A percentile compares a stretch with the other conserved stretches of the same genome.
Conservation (phyloP, 257 asterid species). For the Mentha longifolia region DNA sequence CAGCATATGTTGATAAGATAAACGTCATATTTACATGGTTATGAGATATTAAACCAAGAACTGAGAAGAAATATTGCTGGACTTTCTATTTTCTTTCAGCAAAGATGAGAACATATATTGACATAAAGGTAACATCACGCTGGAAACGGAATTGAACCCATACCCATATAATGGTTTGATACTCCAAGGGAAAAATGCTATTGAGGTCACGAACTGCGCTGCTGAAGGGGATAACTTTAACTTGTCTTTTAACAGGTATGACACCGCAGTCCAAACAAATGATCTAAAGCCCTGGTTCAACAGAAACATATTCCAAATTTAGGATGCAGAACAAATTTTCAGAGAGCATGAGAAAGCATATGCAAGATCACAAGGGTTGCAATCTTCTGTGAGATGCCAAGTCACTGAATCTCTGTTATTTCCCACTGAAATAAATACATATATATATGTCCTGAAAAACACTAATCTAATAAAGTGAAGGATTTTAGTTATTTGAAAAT, state of each 20-base stretch:
- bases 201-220: constrained; percentile 87
- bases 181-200: constrained; percentile 95
- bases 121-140: constrained; percentile 18
- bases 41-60: constrained; percentile 20
- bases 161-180: constrained; percentile 95
- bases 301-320: constrained; percentile 31
- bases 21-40: constrained; percentile 2
- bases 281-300: constrained; percentile 93
- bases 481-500: too few relatives aligned
- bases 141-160: constrained; percentile 32
- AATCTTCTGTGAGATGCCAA: constrained; percentile 24
- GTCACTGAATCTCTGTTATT: not conserved
- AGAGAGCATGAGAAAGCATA: constrained; percentile 10
- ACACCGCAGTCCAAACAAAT: constrained; percentile 96
- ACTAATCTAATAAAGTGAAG: too few relatives aligned
- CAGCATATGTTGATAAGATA: not conserved
- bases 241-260: constrained; percentile 91
- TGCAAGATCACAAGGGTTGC: not conserved
- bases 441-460: too few relatives aligned
- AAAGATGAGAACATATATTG: constrained; percentile 12
- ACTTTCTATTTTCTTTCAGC: not conserved
- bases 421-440: constrained; percentile 12
- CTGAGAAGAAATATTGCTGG: constrained; percentile 2
- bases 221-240: constrained; percentile 89
- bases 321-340: constrained; percentile 16